Evolutionary conservation across 2,329 filamentous ascomycete species (phyloP), one percentile per base, ranked within the genome.

Genomic region (Davidsoniella virescens): DNA sequence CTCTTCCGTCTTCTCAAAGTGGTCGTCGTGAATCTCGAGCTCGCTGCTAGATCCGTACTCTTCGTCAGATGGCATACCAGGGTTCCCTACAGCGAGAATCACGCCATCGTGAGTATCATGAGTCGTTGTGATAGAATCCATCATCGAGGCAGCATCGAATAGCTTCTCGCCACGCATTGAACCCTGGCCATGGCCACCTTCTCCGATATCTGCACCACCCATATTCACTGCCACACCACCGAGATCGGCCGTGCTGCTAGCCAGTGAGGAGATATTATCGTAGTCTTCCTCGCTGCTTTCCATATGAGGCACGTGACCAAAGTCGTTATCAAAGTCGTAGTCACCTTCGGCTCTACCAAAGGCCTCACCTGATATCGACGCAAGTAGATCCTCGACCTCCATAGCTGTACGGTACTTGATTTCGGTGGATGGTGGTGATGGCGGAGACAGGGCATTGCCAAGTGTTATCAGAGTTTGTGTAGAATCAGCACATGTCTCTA

Each of bases 401-500:
- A 94, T 79, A 54, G 90, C 78, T 0, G 88, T 95, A 36, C 85
- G 76, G 62, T 94, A 98, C 60, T 92, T 92, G 56, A 81, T 76
- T 57, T 84, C 81, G 54, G 82, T 86, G 59, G 77, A 90, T 1
- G 88, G 87, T 0, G 87, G 82, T 6, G 78, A 80, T 1, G 92
- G 90, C 4, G 90, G 92, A 37, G 81, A 79, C 4, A 98, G 70
- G 0, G 83, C 87, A 58, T 84, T 86, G 14, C 88, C 67, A 40
- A 94, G 73, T 2, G 76, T 73, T 48, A 94, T 82, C 12, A 98
- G 71, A 0, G 92, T 98, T 62, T 95, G 87, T 0, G 87, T 96
- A 1, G 92, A 98, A 64, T 98, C 92, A 26, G 92, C 92, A 59
- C 93, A 98, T 1, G 88, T 93, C 64, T 98, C 92, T 5, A 98